phyloP scores from a whole-genome alignment of 352 stramenopile species.

The Aphanomyces invadans region DNA sequence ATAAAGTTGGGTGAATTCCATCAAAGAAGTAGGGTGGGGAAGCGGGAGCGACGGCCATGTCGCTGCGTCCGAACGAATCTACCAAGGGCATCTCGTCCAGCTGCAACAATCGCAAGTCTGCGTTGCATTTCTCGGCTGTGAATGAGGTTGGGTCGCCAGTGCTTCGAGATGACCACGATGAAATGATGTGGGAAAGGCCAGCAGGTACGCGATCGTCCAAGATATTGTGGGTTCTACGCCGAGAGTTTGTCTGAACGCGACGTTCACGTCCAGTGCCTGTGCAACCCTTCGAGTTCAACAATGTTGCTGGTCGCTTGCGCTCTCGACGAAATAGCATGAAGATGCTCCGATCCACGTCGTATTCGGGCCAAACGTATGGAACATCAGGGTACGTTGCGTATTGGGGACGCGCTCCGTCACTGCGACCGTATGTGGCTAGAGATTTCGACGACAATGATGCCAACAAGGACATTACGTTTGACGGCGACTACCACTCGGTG shows the following conservation, averaged over 20 bases:
- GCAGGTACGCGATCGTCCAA: too few relatives aligned
- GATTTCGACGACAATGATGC: background rate
- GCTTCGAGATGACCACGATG: conserved; percentile 21
- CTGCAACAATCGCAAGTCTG: background rate
- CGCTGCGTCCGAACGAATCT: background rate
- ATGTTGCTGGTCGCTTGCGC: background rate
- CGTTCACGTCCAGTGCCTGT: background rate
- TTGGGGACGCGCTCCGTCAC: too few relatives aligned
- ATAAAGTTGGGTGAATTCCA: too few relatives aligned
- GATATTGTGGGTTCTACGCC: background rate
- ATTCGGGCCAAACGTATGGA: background rate
- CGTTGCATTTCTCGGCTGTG: conserved; percentile 14
- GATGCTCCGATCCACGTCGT: background rate
- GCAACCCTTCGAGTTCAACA: conserved; percentile 14
- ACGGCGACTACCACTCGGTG: conserved; percentile 67
- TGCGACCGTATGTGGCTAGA: conserved; percentile 1
- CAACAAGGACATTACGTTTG: conserved; percentile 25
- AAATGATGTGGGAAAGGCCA: conserved; percentile 24
- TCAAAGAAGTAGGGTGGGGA: too few relatives aligned
- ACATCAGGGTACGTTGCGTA: conserved; percentile 1
- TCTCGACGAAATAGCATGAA: conserved; percentile 11
- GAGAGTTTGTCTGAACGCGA: too few relatives aligned
- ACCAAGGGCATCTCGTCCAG: background rate
- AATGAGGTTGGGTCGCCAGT: conserved; percentile 18
- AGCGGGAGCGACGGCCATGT: too few relatives aligned